Conservation (phyloP, 768 basidiomycete species). For the Rhizopogon vesiculosus region DNA sequence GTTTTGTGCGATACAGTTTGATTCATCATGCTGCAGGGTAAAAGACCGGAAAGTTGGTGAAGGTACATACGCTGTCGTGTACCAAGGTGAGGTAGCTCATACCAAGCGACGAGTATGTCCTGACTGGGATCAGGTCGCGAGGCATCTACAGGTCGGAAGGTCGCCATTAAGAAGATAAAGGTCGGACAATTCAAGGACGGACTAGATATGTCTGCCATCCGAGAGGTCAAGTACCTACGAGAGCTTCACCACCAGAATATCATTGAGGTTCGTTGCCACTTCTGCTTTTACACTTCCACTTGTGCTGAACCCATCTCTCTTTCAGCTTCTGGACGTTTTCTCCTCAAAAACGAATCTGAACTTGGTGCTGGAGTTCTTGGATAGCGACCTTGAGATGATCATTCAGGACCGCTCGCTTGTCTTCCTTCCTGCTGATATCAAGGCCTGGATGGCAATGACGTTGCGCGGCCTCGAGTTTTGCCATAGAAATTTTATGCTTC, state of each 20-base stretch:
- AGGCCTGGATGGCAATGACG: conserved; percentile 99
- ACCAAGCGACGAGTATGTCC: conserved; percentile 6
- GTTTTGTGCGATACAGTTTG: conserved; percentile 1
- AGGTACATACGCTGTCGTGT: conserved; percentile 96
- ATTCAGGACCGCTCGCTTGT: conserved; percentile 92
- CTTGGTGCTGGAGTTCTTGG: conserved; percentile 93
- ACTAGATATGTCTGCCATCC: conserved; percentile 96
- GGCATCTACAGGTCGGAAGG: conserved; percentile 68
- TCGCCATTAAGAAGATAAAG: conserved; percentile 98
- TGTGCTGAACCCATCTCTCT: background rate
- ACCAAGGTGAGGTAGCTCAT: conserved; percentile 56
- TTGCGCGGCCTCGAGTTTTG: conserved; percentile 98
- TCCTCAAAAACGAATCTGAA: conserved; percentile 96
- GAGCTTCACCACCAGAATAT: conserved; percentile 94
- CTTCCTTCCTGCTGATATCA: conserved; percentile 93
- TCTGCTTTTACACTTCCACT: background rate
- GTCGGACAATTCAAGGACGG: conserved; percentile 97
- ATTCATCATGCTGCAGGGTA: conserved; percentile 40
- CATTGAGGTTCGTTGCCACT: conserved; percentile 62
- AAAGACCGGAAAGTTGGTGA: conserved; percentile 84
- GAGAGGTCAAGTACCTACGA: conserved; percentile 95
- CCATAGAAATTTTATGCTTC: conserved; percentile 89
- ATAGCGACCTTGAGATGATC: conserved; percentile 94
- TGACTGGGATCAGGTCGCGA: conserved; percentile 53
- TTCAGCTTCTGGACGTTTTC: conserved; percentile 91